These are phyloP conservation scores for Nicotiana sylvestris DNA, from an alignment of 257 asterid species.

Conservation along the genomic window DNA sequence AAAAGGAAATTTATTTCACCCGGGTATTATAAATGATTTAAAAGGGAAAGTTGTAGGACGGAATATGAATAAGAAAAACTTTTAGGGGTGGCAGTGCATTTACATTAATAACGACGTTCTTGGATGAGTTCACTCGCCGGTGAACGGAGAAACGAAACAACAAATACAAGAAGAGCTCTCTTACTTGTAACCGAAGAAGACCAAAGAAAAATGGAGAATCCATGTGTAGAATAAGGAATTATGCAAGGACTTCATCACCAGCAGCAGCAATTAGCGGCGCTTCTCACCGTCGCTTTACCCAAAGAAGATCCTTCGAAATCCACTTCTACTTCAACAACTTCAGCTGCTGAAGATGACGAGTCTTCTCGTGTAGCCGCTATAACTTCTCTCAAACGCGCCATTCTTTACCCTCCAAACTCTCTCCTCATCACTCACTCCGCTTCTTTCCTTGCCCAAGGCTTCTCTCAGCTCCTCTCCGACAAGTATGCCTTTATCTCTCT, in stretches of 20 bases:
- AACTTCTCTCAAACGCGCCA: slow-evolving; percentile 76
- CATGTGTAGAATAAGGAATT: slow-evolving; percentile 8
- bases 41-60: not conserved
- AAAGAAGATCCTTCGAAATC: slow-evolving; percentile 56
- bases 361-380: slow-evolving; percentile 78
- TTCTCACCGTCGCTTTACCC: slow-evolving; percentile 88
- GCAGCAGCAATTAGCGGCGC: slow-evolving; percentile 92
- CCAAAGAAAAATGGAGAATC: not conserved
- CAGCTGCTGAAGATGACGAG: slow-evolving; percentile 38
- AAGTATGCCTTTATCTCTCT: slow-evolving; percentile 40
- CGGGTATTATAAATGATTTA: no score
- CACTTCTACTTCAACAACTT: slow-evolving; percentile 28
- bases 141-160: slow-evolving; percentile 5
- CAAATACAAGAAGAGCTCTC: not conserved
- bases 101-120: not conserved
- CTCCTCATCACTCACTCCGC: slow-evolving; percentile 83
- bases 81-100: not conserved
- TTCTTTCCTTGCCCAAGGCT: slow-evolving; percentile 80
- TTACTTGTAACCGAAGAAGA: not conserved
- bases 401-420: slow-evolving; percentile 81
- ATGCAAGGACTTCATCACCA: slow-evolving; percentile 99
- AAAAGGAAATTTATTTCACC: no score
- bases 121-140: not conserved
- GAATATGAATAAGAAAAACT: not conserved
- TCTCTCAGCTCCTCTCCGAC: slow-evolving; percentile 74